Base-by-base conservation (phyloP, 2,329 filamentous ascomycete genomes). In the Ploettnerulaceae sp. region DNA sequence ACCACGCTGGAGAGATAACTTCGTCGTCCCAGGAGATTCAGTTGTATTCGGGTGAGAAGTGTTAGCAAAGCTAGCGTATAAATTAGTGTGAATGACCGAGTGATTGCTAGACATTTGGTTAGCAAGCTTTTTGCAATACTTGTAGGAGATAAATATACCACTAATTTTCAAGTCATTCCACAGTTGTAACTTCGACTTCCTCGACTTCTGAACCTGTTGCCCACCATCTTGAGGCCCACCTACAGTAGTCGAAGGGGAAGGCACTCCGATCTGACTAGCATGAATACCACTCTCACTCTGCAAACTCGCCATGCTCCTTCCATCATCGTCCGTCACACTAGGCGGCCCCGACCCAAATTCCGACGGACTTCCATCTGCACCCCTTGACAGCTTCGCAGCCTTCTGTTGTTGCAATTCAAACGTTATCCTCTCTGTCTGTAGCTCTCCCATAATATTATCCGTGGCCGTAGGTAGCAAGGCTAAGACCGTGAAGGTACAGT, bases 101-200 rank as follows among this genome's bases (percentile, higher is more conserved):
- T 93, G 60, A 97, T 86, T 7, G 93, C 90, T 93, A 57, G 34
- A 14, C 5, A 15, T 7, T 8, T 37, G 9, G 20, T 24, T 20
- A 25, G 3, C 8, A 11, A 4, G 28, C 2, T 20, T 24, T 41
- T 7, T 21, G 41, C 12, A 28, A 6, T 7, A 6, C 15, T 32
- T 11, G 14, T 28, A 17, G 4, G 22, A 20, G 25, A 20, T 26
- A 32, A 32, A 72, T 84, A 64, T 70, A 94, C 89, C 90, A 69
- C 84, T 89, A 57, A 97, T 95, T 63, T 95, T 96, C 67, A 98
- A 78, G 63, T 98, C 91, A 66, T 94, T 90, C 93, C 93, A 98
- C 34, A 98, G 73, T 70, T 97, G 90, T 39, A 87, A 80, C 75
- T 97, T 97, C 51, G 82, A 89, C 70, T 84, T 90, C 57, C 72